A percentile compares a stretch with the other conserved stretches of the same genome.
phyloP scores from a whole-genome alignment of 2,329 filamentous ascomycete genomes.

The Fusarium vanettenii region DNA sequence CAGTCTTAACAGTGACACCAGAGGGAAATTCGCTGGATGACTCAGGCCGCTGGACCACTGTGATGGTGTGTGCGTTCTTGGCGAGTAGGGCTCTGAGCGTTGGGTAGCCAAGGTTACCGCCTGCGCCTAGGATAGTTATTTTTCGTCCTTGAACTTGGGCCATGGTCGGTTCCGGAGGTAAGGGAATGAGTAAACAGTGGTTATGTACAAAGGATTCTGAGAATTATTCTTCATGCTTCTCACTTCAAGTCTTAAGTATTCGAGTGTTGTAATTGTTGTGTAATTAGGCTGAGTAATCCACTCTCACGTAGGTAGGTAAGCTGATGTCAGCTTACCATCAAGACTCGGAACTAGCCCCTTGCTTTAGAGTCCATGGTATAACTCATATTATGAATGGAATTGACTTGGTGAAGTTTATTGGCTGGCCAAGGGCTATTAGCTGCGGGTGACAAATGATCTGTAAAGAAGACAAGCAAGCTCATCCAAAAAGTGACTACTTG shows the following conservation, averaged over 20 bases:
- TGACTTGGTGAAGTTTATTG: background rate
- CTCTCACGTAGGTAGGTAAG: background rate
- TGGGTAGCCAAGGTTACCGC: conserved; percentile 10
- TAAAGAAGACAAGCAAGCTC: background rate
- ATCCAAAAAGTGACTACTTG: background rate
- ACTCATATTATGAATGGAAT: background rate
- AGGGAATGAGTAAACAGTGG: background rate
- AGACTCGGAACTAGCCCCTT: background rate
- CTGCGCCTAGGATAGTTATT: conserved; percentile 15
- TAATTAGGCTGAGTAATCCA: background rate
- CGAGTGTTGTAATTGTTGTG: background rate
- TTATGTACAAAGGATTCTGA: background rate
- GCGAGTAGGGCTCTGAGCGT: conserved; percentile 7
- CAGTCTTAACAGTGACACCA: background rate
- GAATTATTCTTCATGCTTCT: background rate
- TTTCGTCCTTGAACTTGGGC: conserved; percentile 4
- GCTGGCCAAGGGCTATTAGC: background rate
- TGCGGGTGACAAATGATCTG: background rate
- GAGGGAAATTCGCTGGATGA: conserved; percentile 9
- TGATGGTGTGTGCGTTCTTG: conserved; percentile 11
- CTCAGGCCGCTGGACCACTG: conserved; percentile 12
- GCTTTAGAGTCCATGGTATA: background rate
- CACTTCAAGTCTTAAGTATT: background rate
- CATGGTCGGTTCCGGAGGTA: background rate
- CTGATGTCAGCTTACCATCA: background rate